Evolutionary conservation across 2,329 filamentous ascomycete genomes (phyloP).

Genomic region (Aotearoamyces nothofagi): DNA sequence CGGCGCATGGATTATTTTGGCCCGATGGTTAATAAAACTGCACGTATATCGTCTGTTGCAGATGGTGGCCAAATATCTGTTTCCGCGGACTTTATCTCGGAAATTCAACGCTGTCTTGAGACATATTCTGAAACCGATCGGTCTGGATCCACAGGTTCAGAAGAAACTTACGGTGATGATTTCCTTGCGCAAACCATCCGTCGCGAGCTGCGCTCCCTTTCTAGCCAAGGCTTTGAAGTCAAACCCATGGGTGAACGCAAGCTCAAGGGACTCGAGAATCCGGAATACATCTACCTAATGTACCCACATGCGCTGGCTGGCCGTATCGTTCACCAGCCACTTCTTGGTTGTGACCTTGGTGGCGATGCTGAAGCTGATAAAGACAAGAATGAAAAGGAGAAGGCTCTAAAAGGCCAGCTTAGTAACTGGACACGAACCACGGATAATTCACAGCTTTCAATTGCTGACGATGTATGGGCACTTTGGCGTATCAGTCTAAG

Average conservation of each 20-base stretch:
- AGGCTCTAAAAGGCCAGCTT: too few relatives aligned
- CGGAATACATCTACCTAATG: constrained; percentile 87
- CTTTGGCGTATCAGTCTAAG: constrained; percentile 81
- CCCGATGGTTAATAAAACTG: constrained; percentile 96
- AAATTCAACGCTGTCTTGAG: constrained; percentile 83
- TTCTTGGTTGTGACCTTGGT: constrained; percentile 8
- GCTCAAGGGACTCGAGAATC: constrained; percentile 93
- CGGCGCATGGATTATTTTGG: constrained; percentile 99
- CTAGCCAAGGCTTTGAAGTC: constrained; percentile 86
- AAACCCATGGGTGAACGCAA: constrained; percentile 93
- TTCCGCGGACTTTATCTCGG: constrained; percentile 90
- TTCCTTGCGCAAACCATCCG: constrained; percentile 61
- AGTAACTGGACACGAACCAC: too few relatives aligned
- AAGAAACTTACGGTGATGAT: constrained; percentile 66
- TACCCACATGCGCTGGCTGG: constrained; percentile 82
- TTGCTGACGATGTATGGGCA: too few relatives aligned
- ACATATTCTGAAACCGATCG: constrained; percentile 78
- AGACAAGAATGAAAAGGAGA: constrained; percentile 14
- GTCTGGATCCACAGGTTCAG: constrained; percentile 49
- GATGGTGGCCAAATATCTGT: constrained; percentile 96
- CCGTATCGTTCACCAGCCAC: constrained; percentile 52
- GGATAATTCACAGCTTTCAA: too few relatives aligned
- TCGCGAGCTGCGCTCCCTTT: constrained; percentile 74
- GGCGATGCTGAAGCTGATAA: constrained; percentile 26
- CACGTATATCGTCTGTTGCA: constrained; percentile 84